A percentile compares a stretch with the other conserved stretches of the same genome.
Conservation (phyloP, 441 rosid genomes). For the Hura crepitans region DNA sequence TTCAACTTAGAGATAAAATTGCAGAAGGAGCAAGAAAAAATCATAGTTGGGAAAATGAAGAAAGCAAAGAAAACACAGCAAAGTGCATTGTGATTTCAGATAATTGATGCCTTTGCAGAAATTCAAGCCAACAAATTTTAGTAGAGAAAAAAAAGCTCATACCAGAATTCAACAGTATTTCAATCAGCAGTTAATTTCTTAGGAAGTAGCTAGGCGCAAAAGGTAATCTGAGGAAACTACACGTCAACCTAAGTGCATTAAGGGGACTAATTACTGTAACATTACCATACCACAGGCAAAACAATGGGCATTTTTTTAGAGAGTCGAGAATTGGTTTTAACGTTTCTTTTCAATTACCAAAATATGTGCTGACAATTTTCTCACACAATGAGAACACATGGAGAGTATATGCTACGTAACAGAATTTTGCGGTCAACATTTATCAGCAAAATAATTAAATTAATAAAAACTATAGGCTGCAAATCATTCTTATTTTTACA, state of each 20-base stretch:
- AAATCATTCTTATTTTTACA: neutral
- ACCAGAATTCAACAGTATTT: neutral
- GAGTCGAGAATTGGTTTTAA: neutral
- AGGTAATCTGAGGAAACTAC: slow-evolving; percentile 5
- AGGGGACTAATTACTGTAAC: neutral
- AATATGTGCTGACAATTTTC: neutral
- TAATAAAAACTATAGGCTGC: neutral
- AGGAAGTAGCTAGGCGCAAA: neutral
- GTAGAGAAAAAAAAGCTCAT: neutral
- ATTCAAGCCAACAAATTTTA: neutral
- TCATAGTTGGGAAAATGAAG: neutral
- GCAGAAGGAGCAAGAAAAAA: neutral
- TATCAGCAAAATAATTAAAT: neutral
- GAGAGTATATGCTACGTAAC: neutral
- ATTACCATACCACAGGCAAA: neutral
- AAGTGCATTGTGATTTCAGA: neutral
- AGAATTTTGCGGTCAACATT: neutral
- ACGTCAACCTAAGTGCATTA: neutral
- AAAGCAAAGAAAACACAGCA: neutral
- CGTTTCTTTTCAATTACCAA: neutral
- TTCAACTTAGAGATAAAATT: too few species aligned
- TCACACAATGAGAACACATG: neutral
- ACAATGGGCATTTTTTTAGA: neutral
- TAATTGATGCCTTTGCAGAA: neutral
- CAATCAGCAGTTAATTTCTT: neutral